Evolutionary conservation across 1,284 basidiomycete species (phyloP).

Genomic region (Cryptococcus amylolentus): DNA sequence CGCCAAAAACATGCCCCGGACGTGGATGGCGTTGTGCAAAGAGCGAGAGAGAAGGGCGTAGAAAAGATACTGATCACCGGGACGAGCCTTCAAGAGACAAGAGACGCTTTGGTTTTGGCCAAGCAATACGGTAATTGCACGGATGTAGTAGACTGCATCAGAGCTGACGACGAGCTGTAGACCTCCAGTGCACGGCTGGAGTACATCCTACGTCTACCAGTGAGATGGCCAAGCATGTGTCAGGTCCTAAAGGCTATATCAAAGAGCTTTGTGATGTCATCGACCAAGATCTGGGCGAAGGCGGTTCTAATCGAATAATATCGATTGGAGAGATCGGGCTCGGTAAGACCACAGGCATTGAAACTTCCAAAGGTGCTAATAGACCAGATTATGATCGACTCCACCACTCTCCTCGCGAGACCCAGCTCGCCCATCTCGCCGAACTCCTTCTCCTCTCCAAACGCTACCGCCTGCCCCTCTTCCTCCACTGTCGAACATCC

Average conservation of each 20-base stretch:
- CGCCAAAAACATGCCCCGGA: constrained; percentile 60
- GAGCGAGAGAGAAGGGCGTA: constrained; percentile 65
- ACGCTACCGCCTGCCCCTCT: constrained; percentile 71
- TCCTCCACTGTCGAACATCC: constrained; percentile 77
- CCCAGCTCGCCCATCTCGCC: constrained; percentile 69
- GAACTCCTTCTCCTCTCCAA: constrained; percentile 67
- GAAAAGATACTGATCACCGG: constrained; percentile 78
- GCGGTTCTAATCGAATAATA: constrained; percentile 61
- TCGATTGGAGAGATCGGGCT: constrained; percentile 84
- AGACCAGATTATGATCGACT: constrained; percentile 74
- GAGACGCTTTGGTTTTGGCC: constrained; percentile 62
- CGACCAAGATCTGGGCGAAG: constrained; percentile 50
- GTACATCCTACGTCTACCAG: constrained; percentile 80
- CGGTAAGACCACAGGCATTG: constrained; percentile 52
- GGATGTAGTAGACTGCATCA: not conserved
- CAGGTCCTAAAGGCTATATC: constrained; percentile 65
- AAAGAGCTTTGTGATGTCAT: constrained; percentile 61
- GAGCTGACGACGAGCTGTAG: constrained; percentile 40
- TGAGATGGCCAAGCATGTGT: constrained; percentile 65
- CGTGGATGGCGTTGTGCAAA: constrained; percentile 59
- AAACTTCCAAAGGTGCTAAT: not conserved
- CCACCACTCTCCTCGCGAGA: constrained; percentile 63
- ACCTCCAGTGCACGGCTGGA: constrained; percentile 72
- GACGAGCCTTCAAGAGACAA: constrained; percentile 66
- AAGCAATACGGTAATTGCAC: constrained; percentile 55